Evolutionary conservation across 164 flowering plant genomes (phyloP).

Genomic region (Euptelea pleiosperma): DNA sequence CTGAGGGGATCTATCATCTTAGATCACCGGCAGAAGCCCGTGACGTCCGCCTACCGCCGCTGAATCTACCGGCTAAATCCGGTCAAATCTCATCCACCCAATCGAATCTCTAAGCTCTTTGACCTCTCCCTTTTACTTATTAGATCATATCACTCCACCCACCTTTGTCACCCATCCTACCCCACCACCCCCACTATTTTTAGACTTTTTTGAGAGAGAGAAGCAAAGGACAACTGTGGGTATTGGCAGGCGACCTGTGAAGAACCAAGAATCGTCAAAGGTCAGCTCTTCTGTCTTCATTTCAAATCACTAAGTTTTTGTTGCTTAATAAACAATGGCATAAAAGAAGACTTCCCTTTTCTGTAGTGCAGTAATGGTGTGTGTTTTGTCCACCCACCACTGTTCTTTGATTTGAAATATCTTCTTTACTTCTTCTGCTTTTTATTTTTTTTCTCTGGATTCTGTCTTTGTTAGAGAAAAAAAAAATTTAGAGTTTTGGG

Average conservation of each 20-base stretch:
- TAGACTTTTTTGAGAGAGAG: background rate
- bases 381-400: background rate
- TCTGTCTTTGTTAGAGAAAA: conserved; percentile 11
- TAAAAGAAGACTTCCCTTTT: conserved; percentile 21
- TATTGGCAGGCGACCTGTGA: conserved; percentile 26
- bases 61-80: conserved; percentile 23
- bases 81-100: conserved; percentile 2
- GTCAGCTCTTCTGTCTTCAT: conserved; percentile 32
- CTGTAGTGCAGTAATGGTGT: conserved; percentile 6
- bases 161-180: background rate
- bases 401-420: conserved; percentile 19
- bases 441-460: conserved; percentile 16
- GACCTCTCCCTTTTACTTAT: no score
- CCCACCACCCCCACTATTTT: background rate
- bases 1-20: background rate
- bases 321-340: background rate
- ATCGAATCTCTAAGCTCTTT: background rate
- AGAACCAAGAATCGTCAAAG: conserved; percentile 4
- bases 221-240: conserved; percentile 20
- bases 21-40: conserved; percentile 26
- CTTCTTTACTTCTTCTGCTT: background rate
- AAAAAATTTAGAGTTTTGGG: background rate
- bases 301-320: conserved; percentile 6
- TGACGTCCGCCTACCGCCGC: conserved; percentile 39
- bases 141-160: no score